Base-by-base conservation (phyloP, 2,329 filamentous ascomycete genomes). In the Clarireedia monteithiana region DNA sequence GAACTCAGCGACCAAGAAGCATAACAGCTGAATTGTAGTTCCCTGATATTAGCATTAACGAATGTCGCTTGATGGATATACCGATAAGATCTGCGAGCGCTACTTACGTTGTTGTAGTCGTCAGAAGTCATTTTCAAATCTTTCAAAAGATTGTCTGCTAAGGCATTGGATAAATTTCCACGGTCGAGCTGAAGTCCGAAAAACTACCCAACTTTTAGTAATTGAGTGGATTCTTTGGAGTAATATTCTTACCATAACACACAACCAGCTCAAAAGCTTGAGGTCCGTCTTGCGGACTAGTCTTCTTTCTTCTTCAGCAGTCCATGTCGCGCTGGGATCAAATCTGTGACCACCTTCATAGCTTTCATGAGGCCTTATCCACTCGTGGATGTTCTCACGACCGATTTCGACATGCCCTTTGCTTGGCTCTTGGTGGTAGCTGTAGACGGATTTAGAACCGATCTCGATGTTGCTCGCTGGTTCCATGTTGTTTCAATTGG, bases 111-210 rank as follows among this genome's bases (percentile, higher is more conserved):
- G 6, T 63, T 64, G 44, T 63, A 64, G 51, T 63, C 60, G 27
- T 57, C 46, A 45, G 45, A 53, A 27, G 49, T 57, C 7, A 57
- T 44, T 5, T 58, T 48, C 15, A 57, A 20, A 44, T 49, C 51
- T 9, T 39, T 54, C n/a, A 54, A 12, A 34, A 57, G 26, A 71
- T 74, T 6, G 69, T 70, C 82, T 0, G 79, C 80, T 14, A 81
- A 70, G 6, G 81, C 83, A 63, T 82, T 81, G 4, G 62, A 60
- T 7, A 85, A 72, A 62, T 85, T 85, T 30, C 77, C 77, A 30
- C 82, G 72, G 66, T 85, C 81, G 24, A 84, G 72, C 60, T 85
- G 79, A 4, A 85, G 72, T 1, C 77, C 78, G 59, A 83, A 82
- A 66, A 84, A 84, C 66, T 55, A 20, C 4, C n/a, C n/a, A 14